Evolutionary conservation across 257 asterid species (phyloP).

Genomic region (Nicotiana noctiflora): DNA sequence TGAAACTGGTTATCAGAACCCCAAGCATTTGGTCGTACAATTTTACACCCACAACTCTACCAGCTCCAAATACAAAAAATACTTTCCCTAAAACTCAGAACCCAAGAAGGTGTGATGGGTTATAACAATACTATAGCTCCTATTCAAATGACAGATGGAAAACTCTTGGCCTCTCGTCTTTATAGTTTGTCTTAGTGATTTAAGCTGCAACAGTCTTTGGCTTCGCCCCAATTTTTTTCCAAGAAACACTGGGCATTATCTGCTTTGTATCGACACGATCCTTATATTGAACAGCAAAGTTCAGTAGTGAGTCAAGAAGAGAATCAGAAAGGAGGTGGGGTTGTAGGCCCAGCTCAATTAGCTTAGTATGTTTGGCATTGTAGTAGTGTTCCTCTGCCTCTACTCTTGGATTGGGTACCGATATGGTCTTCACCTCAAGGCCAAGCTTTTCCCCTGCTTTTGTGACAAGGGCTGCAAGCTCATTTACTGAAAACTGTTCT

Average conservation of each 20-base stretch:
- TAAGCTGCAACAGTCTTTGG: slow-evolving; percentile 69
- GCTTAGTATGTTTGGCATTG: slow-evolving; percentile 90
- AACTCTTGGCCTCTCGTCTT: background rate
- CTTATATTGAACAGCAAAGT: slow-evolving; percentile 64
- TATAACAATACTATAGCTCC: background rate
- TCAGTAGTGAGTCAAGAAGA: slow-evolving; percentile 87
- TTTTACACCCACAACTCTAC: background rate
- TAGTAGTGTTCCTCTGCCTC: slow-evolving; percentile 98
- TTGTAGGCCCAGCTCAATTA: slow-evolving; percentile 69
- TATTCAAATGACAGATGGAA: background rate
- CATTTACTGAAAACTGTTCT: slow-evolving; percentile 91
- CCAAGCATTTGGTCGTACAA: background rate
- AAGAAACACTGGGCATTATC: slow-evolving; percentile 93
- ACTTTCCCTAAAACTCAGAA: background rate
- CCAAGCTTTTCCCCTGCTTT: slow-evolving; percentile 87
- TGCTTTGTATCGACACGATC: slow-evolving; percentile 76
- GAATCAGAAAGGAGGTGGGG: slow-evolving; percentile 94
- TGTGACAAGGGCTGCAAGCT: slow-evolving; percentile 78
- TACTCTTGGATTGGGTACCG: slow-evolving; percentile 92
- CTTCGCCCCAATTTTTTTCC: slow-evolving; percentile 77
- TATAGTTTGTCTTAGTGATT: slow-evolving; percentile 1
- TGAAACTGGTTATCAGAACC: background rate
- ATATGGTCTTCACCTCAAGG: slow-evolving; percentile 56
- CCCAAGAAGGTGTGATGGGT: background rate
- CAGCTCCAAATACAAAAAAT: background rate